phyloP scores from a whole-genome alignment of 1,139 yeast species.

The Candida dubliniensis region DNA sequence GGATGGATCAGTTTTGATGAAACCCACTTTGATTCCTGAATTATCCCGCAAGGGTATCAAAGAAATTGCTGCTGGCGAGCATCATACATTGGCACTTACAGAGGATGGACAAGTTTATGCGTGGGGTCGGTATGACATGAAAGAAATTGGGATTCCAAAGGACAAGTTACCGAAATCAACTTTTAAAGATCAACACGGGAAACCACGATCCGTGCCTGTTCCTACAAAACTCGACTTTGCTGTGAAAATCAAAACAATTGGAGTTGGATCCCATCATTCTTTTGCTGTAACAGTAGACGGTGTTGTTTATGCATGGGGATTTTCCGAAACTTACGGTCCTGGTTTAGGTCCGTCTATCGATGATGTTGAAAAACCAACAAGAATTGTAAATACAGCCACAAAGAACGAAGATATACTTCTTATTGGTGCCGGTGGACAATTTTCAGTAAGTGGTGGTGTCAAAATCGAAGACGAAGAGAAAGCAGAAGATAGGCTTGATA shows the following conservation, averaged over 20 bases:
- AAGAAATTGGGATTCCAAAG: constrained; percentile 78
- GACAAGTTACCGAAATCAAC: constrained; percentile 64
- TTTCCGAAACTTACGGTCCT: constrained; percentile 92
- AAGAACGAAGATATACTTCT: constrained; percentile 65
- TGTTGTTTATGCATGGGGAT: constrained; percentile 92
- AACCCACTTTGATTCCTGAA: constrained; percentile 68
- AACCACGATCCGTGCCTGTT: constrained; percentile 81
- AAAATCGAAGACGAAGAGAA: constrained; percentile 61
- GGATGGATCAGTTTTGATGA: constrained; percentile 79
- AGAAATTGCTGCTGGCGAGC: constrained; percentile 88
- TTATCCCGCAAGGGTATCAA: constrained; percentile 55
- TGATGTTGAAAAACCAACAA: constrained; percentile 81
- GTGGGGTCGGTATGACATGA: constrained; percentile 93
- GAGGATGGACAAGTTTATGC: constrained; percentile 70
- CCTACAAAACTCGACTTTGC: constrained; percentile 62
- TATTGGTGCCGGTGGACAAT: constrained; percentile 95
- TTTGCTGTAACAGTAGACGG: constrained; percentile 86
- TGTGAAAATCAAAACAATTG: constrained; percentile 57
- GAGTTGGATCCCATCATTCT: constrained; percentile 91
- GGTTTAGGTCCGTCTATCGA: constrained; percentile 93
- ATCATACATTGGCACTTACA: constrained; percentile 80
- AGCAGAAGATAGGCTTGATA: constrained; percentile 58
- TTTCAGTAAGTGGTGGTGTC: constrained; percentile 81
- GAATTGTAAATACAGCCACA: constrained; percentile 91
- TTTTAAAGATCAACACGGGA: constrained; percentile 75